Conservation (phyloP, 2,329 filamentous ascomycete genomes). For the Ophiostoma perfectum region DNA sequence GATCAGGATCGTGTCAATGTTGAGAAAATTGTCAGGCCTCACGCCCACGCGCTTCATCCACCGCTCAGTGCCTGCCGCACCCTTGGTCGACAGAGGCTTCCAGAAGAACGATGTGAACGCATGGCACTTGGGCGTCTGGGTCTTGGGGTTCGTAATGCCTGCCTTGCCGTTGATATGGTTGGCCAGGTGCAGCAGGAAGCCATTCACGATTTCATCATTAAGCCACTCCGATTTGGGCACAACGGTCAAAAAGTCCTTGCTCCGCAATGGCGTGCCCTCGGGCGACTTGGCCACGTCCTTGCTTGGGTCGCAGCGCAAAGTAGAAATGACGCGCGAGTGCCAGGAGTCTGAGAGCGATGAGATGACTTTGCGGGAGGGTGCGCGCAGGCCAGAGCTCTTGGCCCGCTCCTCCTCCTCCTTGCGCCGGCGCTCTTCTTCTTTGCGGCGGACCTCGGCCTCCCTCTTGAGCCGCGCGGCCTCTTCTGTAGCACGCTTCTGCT, state of each 20-base stretch:
- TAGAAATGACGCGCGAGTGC: constrained; percentile 35
- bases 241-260: constrained; percentile 60
- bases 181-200: constrained; percentile 57
- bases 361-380: constrained; percentile 30
- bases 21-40: constrained; percentile 54
- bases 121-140: constrained; percentile 53
- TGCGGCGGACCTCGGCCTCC: constrained; percentile 26
- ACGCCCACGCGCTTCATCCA: constrained; percentile 55
- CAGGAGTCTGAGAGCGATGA: constrained; percentile 36
- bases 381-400: constrained; percentile 29
- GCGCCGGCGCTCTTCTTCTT: constrained; percentile 28
- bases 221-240: constrained; percentile 58
- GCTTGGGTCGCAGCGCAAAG: constrained; percentile 34
- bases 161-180: constrained; percentile 52
- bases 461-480: constrained; percentile 27
- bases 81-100: constrained; percentile 46
- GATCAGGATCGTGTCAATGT: constrained; percentile 62
- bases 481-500: constrained; percentile 23
- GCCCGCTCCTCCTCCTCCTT: constrained; percentile 27
- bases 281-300: constrained; percentile 42
- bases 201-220: constrained; percentile 72
- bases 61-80: constrained; percentile 44
- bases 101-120: constrained; percentile 64
- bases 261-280: constrained; percentile 46
- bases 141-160: constrained; percentile 44